These are phyloP conservation scores for Colletotrichum euphorbiae DNA, from an alignment of 2,329 filamentous ascomycete species.

Conservation along the genomic window DNA sequence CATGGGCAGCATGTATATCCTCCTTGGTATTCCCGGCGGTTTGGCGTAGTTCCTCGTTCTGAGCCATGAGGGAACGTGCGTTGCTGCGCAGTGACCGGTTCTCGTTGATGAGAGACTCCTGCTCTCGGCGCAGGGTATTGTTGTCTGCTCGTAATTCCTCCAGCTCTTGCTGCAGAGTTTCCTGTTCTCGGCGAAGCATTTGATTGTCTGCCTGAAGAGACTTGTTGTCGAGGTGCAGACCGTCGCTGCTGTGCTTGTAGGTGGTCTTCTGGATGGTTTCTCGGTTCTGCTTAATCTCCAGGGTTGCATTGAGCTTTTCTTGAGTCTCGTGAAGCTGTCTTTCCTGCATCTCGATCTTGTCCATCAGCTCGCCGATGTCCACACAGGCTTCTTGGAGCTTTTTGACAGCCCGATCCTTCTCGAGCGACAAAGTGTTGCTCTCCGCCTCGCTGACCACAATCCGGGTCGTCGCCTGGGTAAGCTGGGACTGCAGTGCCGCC, in stretches of 20 bases:
- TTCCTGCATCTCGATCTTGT: conserved; percentile 55
- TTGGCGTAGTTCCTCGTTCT: conserved; percentile 58
- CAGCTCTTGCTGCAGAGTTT: conserved; percentile 53
- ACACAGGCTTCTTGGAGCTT: conserved; percentile 72
- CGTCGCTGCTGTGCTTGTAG: conserved; percentile 52
- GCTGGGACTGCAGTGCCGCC: conserved; percentile 68
- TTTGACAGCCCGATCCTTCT: conserved; percentile 73
- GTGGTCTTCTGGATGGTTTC: conserved; percentile 53
- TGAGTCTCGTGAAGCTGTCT: conserved; percentile 57
- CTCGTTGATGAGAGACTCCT: conserved; percentile 57
- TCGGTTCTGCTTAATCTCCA: conserved; percentile 38
- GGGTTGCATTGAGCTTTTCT: conserved; percentile 54
- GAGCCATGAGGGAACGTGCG: conserved; percentile 54
- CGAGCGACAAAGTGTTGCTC: conserved; percentile 70
- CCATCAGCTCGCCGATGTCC: conserved; percentile 64
- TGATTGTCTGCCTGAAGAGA: conserved; percentile 56
- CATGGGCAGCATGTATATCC: conserved; percentile 55
- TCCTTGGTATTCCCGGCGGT: conserved; percentile 54
- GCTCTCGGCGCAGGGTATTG: conserved; percentile 55
- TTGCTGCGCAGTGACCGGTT: conserved; percentile 58
- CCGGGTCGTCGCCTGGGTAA: conserved; percentile 73
- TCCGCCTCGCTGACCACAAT: conserved; percentile 72
- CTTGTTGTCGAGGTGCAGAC: conserved; percentile 54
- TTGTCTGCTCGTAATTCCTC: conserved; percentile 57
- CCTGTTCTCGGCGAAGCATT: conserved; percentile 50